phyloP scores from a whole-genome alignment of 139 green algal species.

The Pycnococcus provasolii region DNA sequence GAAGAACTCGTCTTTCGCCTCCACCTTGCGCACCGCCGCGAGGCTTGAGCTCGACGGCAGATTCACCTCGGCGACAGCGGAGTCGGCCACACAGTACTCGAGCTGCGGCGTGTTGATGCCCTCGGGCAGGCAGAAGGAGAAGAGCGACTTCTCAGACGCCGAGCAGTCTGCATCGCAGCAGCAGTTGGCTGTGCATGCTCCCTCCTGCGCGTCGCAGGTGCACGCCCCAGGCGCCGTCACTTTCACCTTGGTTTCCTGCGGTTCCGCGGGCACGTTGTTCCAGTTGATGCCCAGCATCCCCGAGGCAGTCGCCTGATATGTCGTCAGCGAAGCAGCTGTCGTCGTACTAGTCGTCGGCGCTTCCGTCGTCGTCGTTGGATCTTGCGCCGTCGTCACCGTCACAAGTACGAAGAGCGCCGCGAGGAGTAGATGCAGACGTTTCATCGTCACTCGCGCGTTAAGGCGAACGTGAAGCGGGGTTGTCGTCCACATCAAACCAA shows the following conservation, averaged over 20 bases:
- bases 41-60: neutral
- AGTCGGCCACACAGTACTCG: neutral
- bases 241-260: neutral
- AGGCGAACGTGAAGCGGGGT: no score
- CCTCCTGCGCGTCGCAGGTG: neutral
- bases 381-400: no score
- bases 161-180: neutral
- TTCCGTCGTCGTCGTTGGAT: no score
- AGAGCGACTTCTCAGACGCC: neutral
- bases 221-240: neutral
- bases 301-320: neutral
- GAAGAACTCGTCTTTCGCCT: neutral
- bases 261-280: neutral
- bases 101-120: neutral
- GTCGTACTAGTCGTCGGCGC: no score
- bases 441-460: no score
- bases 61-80: neutral
- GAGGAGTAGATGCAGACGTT: no score
- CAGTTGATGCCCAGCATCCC: neutral
- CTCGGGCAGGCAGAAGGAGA: neutral
- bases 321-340: no score
- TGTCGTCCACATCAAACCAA: no score
- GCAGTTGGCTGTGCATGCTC: slow-evolving; percentile 2
- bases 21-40: neutral
- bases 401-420: no score